These are phyloP conservation scores for Fusarium pseudoanthophilum DNA, from an alignment of 2,329 filamentous ascomycete genomes.

Conservation along the genomic window DNA sequence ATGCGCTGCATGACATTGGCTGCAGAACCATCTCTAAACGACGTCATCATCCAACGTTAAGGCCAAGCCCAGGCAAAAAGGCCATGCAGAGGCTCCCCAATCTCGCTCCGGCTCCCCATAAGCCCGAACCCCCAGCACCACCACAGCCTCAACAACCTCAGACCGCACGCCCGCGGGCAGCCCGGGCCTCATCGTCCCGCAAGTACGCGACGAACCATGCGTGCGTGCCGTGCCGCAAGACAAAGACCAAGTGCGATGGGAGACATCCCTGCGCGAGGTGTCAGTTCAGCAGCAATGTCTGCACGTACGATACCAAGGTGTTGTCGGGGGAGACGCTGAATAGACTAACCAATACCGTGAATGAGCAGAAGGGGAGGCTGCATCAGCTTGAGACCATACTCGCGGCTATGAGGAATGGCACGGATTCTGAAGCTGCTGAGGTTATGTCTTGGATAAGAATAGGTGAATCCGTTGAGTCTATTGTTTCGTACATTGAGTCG, in stretches of 20 bases:
- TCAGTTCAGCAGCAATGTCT: background rate
- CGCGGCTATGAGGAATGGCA: constrained; percentile 10
- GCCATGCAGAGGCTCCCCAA: constrained; percentile 13
- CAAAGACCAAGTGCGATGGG: constrained; percentile 26
- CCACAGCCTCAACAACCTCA: background rate
- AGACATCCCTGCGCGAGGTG: constrained; percentile 7
- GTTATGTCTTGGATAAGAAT: constrained; percentile 25
- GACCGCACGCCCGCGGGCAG: background rate
- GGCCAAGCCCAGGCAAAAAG: background rate
- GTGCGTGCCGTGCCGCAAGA: constrained; percentile 15
- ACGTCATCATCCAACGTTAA: constrained; percentile 18
- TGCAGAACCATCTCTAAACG: background rate
- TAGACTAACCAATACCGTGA: constrained; percentile 2
- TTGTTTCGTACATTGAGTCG: constrained; percentile 21
- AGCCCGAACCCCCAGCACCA: background rate
- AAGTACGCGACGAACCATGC: constrained; percentile 15
- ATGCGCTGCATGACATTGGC: background rate
- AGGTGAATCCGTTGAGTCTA: constrained; percentile 10
- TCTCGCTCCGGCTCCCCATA: constrained; percentile 5
- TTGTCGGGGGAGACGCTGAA: constrained; percentile 24
- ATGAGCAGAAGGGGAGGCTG: constrained; percentile 22
- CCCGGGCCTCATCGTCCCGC: background rate
- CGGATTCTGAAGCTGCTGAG: constrained; percentile 16
- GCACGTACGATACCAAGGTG: constrained; percentile 13
- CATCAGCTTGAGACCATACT: constrained; percentile 23